Conservation (phyloP, 148 eudicot species). For the Camellia lanceoleosa region DNA sequence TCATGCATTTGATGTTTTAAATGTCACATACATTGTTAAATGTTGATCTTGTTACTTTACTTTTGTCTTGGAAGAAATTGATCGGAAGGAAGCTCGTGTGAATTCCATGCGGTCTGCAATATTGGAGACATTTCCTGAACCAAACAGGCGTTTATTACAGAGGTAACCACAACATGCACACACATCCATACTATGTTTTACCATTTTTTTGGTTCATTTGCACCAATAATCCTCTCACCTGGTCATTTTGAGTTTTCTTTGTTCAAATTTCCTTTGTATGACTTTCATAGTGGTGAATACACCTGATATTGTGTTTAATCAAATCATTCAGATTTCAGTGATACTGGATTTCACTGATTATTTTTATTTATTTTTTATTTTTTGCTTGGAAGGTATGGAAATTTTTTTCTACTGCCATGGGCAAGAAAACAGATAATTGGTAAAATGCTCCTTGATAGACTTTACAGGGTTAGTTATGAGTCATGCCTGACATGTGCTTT, state of each 20-base stretch:
- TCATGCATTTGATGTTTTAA: neutral
- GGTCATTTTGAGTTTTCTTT: neutral
- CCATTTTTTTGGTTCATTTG: neutral
- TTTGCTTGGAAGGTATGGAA: no score
- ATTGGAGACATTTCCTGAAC: conserved; percentile 92
- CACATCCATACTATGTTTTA: neutral
- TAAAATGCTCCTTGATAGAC: no score
- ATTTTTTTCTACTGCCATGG: no score
- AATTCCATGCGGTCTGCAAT: conserved; percentile 86
- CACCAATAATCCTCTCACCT: neutral
- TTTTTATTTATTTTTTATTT: no score
- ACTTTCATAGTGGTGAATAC: neutral
- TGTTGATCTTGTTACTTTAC: conserved; percentile 18
- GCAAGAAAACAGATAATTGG: no score
- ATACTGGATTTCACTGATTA: neutral
- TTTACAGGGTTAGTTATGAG: no score
- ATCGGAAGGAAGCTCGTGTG: conserved; percentile 76
- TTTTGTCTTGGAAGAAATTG: conserved; percentile 52
- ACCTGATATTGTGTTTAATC: neutral
- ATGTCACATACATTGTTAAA: neutral
- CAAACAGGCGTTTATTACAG: conserved; percentile 90
- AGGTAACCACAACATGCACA: conserved; percentile 42
- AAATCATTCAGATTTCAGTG: neutral
- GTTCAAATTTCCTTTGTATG: no score
- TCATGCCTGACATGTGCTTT: no score